Conservation (phyloP, 805 yeast species). For the Wickerhamomyces pijperi region DNA sequence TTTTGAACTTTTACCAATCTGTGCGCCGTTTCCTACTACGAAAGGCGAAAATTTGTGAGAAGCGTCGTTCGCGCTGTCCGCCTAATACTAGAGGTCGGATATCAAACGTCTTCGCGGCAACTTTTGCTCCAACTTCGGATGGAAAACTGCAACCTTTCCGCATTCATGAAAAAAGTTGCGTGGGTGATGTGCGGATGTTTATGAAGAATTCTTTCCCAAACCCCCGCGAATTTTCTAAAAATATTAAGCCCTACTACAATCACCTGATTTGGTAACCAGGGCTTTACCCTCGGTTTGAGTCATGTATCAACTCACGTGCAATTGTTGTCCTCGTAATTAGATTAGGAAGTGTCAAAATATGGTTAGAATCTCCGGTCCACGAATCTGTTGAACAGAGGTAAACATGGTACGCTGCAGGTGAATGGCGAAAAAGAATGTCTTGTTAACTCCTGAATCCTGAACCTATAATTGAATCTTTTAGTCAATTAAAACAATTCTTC, state of each 20-base stretch:
- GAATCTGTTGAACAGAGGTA: too few relatives aligned
- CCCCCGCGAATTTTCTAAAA: too few relatives aligned
- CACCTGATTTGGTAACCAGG: too few relatives aligned
- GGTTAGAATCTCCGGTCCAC: too few relatives aligned
- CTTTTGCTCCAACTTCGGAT: not conserved
- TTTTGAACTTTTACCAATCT: not conserved
- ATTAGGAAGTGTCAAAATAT: not conserved
- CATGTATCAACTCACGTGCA: not conserved
- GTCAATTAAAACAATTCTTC: too few relatives aligned
- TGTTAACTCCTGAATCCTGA: too few relatives aligned
- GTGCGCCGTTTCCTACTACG: not conserved
- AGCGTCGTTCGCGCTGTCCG: not conserved
- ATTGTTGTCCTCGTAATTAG: not conserved
- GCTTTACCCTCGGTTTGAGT: too few relatives aligned
- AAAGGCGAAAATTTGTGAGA: not conserved
- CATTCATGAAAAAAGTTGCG: not conserved
- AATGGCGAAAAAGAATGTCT: too few relatives aligned
- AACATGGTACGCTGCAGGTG: too few relatives aligned
- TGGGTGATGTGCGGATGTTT: not conserved
- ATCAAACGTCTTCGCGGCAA: too few relatives aligned
- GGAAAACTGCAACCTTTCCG: not conserved
- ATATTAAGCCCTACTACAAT: too few relatives aligned
- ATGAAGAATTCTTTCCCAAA: not conserved
- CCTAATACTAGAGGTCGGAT: not conserved
- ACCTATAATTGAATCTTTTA: too few relatives aligned